Evolutionary conservation across 1,284 basidiomycete genomes (phyloP).

Genomic region (Xerocomus cyaneibrunnescens): DNA sequence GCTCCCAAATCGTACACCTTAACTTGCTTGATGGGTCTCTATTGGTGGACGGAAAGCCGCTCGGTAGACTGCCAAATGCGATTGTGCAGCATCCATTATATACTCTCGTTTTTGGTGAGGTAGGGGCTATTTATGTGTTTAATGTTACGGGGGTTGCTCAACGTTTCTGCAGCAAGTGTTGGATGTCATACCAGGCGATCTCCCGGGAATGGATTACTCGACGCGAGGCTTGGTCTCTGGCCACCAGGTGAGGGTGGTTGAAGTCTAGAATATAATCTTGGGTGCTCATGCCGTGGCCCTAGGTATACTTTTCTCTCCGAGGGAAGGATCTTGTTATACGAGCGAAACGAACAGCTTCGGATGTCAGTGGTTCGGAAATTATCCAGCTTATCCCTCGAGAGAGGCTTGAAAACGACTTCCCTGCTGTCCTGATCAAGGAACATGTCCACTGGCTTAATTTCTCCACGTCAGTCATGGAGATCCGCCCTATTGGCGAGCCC

Average conservation of each 20-base stretch:
- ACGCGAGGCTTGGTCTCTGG: not conserved
- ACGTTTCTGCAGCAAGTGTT: not conserved
- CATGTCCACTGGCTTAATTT: not conserved
- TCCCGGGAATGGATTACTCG: not conserved
- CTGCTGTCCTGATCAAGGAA: not conserved
- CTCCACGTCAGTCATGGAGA: slow-evolving; percentile 33
- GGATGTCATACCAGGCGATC: not conserved
- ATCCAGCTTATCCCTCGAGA: not conserved
- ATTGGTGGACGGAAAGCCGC: not conserved
- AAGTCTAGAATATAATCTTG: not conserved
- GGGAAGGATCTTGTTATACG: not conserved
- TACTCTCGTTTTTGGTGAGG: not conserved
- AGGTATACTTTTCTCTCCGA: not conserved
- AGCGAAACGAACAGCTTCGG: not conserved
- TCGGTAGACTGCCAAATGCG: not conserved
- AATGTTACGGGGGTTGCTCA: not conserved
- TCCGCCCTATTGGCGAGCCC: slow-evolving; percentile 34
- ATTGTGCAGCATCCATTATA: not conserved
- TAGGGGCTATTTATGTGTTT: not conserved
- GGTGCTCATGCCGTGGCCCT: not conserved
- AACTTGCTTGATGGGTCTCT: not conserved
- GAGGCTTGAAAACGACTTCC: not conserved
- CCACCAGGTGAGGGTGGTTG: not conserved
- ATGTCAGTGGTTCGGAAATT: too few species aligned
- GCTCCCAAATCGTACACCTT: not conserved